Conservation (phyloP, 2,329 filamentous ascomycete species). For the Dothideomycetes sp. region DNA sequence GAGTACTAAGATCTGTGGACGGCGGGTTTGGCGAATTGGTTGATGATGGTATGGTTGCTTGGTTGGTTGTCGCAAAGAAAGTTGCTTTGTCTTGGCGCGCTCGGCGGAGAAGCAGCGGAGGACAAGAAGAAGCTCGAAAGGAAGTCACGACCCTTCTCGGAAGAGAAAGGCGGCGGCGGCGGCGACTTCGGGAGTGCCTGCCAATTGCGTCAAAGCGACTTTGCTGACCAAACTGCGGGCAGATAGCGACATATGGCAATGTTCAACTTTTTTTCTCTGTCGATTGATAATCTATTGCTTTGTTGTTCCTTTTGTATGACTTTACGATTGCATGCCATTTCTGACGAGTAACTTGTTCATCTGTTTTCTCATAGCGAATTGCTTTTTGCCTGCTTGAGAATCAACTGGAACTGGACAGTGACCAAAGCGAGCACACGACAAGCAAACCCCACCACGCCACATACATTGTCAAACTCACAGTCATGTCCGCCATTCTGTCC, state of each 20-base stretch:
- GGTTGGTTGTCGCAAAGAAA: background rate
- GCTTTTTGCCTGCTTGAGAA: too few relatives aligned
- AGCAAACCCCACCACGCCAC: conserved; percentile 5
- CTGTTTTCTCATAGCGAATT: too few relatives aligned
- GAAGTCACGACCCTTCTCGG: background rate
- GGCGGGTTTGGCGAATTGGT: background rate
- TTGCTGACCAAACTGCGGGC: conserved; percentile 12
- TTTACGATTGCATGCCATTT: too few relatives aligned
- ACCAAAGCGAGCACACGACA: too few relatives aligned
- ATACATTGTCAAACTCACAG: conserved; percentile 5
- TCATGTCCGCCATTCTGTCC: conserved; percentile 94
- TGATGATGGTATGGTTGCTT: background rate
- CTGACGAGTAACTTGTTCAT: too few relatives aligned
- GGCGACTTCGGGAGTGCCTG: conserved; percentile 6
- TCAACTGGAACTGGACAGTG: too few relatives aligned
- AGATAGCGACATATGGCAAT: background rate
- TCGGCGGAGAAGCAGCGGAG: too few relatives aligned
- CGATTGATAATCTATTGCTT: background rate
- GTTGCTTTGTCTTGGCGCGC: background rate
- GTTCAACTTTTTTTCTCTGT: conserved; percentile 1
- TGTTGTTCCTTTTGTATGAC: conserved; percentile 1
- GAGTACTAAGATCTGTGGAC: background rate
- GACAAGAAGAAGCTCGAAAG: too few relatives aligned
- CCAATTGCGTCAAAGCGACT: too few relatives aligned
- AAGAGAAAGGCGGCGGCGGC: conserved; percentile 4